Base-by-base conservation (phyloP, 257 asterid species). In the Solanum chiquidenum region DNA sequence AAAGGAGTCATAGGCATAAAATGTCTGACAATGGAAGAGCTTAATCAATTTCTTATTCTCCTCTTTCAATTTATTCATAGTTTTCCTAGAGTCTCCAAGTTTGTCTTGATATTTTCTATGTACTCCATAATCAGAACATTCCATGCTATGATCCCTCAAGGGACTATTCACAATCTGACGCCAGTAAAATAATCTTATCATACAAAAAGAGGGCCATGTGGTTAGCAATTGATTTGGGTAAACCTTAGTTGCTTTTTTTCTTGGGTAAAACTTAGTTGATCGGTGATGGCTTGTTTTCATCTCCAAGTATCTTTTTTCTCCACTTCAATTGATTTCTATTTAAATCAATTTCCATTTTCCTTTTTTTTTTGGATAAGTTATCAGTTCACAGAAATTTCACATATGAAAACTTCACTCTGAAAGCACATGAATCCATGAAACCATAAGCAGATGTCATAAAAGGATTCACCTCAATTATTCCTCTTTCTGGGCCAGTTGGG, bases 401-500 rank as follows among this genome's bases (percentile, higher is more conserved):
- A 80, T 18, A 46, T 49, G 85, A 80, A 79, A 49, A 49, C 40
- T 80, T 49, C 82, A 85, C 40, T 73, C 60, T 12, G 55, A 86
- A 86, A 73, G 83, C 46, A 55, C 44, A 44, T n/a, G 55, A 68
- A 37, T 9, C 87, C 83, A 42, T 82, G 82, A 34, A 25, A 38
- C 74, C 55, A 75, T 52, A 72, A 23, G 86, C 68, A 88, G 73
- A 85, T 31, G 72, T 29, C 52, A 16, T 74, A 89, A 55, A 79
- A 38, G 62, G 86, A 44, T 58, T 87, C 87, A 97, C 99, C 99
- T 97, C 99, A 52, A 97, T 96, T 90, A 97, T 97, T 92, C 99
- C 99, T 91, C 96, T 94, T 93, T 92, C 98, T 52, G 97, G 95
- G 73, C 98, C 99, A 86, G 99, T 96, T 83, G 99, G 99, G 87